These are phyloP conservation scores for Cadophora gregata DNA, from an alignment of 2,329 filamentous ascomycete genomes.

Conservation along the genomic window DNA sequence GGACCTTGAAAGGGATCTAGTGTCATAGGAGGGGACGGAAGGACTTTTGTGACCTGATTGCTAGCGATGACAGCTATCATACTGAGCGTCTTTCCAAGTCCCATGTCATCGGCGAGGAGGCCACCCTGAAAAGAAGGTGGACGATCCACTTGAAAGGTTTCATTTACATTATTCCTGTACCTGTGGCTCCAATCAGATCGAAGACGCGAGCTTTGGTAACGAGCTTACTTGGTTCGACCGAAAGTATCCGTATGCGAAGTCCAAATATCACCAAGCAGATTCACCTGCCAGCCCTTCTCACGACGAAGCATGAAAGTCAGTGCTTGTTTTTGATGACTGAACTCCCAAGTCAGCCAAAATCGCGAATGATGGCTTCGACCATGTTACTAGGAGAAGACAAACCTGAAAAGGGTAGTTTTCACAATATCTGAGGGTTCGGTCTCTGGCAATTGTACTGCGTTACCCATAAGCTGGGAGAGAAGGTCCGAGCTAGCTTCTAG, in stretches of 20 bases:
- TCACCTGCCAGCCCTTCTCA: slow-evolving; percentile 29
- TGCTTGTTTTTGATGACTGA: slow-evolving; percentile 36
- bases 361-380: too few relatives aligned
- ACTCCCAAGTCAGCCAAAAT: too few relatives aligned
- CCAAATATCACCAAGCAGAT: slow-evolving; percentile 29
- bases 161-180: slow-evolving; percentile 29
- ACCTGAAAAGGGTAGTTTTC: slow-evolving; percentile 25
- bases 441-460: not conserved
- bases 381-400: not conserved
- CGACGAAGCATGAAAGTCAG: slow-evolving; percentile 34
- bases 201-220: not conserved
- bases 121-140: slow-evolving; percentile 52
- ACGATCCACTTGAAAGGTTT: slow-evolving; percentile 5
- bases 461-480: not conserved
- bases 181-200: slow-evolving; percentile 5
- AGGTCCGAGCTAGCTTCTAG: not conserved
- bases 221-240: slow-evolving; percentile 9
- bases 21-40: not conserved
- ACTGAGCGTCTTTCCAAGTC: slow-evolving; percentile 87
- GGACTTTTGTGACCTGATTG: not conserved
- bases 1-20: not conserved
- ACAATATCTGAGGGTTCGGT: slow-evolving; percentile 25
- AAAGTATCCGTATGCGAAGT: slow-evolving; percentile 5
- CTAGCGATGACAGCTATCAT: slow-evolving; percentile 33
- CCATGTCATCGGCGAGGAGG: slow-evolving; percentile 97